Conservation (phyloP, 1,139 yeast species). For the Blastobotrys proliferans region DNA sequence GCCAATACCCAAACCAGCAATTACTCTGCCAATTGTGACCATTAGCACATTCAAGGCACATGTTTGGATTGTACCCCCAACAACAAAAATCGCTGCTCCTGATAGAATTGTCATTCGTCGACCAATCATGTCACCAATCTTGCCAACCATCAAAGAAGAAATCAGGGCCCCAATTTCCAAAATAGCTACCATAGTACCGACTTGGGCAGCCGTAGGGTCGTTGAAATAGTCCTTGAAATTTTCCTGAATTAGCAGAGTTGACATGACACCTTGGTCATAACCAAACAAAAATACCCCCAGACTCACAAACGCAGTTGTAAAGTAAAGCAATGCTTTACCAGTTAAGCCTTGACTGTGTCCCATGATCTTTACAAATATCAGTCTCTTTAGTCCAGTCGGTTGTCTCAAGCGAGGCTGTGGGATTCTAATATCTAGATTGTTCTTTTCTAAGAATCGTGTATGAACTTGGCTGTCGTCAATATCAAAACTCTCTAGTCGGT, state of each 20-base stretch:
- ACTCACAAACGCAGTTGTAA: conserved; percentile 78
- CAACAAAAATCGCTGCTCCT: conserved; percentile 74
- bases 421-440: not conserved
- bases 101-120: conserved; percentile 74
- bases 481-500: conserved; percentile 18
- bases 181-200: conserved; percentile 82
- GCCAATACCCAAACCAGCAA: conserved; percentile 88
- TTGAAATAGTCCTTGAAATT: conserved; percentile 70
- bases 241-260: conserved; percentile 67
- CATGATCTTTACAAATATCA: too few relatives aligned
- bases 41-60: conserved; percentile 45
- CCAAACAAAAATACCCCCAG: conserved; percentile 84
- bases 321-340: conserved; percentile 46
- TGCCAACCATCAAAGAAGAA: conserved; percentile 72
- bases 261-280: conserved; percentile 89
- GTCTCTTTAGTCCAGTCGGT: too few relatives aligned
- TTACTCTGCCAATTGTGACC: conserved; percentile 68
- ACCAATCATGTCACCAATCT: conserved; percentile 75
- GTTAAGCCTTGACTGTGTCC: conserved; percentile 23
- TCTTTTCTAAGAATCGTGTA: not conserved
- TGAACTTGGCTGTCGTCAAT: conserved; percentile 19
- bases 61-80: conserved; percentile 79
- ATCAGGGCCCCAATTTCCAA: conserved; percentile 80
- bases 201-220: conserved; percentile 61
- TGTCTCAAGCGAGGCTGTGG: not conserved